Conservation (phyloP, 176 grass and related monocot genomes). For the Cenchrus purpureus region DNA sequence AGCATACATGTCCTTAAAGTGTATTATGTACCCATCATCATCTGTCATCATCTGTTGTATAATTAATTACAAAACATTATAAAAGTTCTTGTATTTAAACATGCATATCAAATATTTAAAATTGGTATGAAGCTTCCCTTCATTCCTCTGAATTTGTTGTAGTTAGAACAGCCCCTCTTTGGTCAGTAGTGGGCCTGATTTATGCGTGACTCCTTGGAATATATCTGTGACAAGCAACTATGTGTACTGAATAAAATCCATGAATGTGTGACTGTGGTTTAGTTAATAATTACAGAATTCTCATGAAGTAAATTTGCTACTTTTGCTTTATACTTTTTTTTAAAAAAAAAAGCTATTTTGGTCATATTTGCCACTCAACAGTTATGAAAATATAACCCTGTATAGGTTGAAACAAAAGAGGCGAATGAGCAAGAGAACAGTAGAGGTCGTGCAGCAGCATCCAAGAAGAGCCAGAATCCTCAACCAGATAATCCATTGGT, state of each 20-base stretch:
- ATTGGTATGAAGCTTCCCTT: slow-evolving; percentile 2
- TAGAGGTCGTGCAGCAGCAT: slow-evolving; percentile 43
- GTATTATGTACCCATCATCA: neutral
- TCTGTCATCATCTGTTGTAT: slow-evolving; percentile 23
- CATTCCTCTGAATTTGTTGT: slow-evolving; percentile 4
- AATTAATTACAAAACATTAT: slow-evolving; percentile 25
- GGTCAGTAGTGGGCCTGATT: neutral
- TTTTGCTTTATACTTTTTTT: neutral
- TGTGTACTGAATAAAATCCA: slow-evolving; percentile 17
- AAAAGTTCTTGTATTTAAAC: neutral
- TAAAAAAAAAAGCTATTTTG: slow-evolving; percentile 1
- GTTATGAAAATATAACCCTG: slow-evolving; percentile 36
- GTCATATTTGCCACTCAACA: slow-evolving; percentile 25
- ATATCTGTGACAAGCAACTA: slow-evolving; percentile 6
- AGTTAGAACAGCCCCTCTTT: neutral
- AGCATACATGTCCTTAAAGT: neutral
- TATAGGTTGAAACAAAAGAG: slow-evolving; percentile 57
- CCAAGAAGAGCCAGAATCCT: slow-evolving; percentile 56
- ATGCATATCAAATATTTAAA: slow-evolving; percentile 4
- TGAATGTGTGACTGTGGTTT: neutral
- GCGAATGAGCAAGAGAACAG: slow-evolving; percentile 60
- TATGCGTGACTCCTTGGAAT: neutral
- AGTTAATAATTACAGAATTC: neutral
- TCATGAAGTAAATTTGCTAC: slow-evolving; percentile 8
- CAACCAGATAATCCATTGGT: slow-evolving; percentile 46